phyloP scores from a whole-genome alignment of 225 moss, liverwort and hornwort genomes.

The Marchantia paleacea region DNA sequence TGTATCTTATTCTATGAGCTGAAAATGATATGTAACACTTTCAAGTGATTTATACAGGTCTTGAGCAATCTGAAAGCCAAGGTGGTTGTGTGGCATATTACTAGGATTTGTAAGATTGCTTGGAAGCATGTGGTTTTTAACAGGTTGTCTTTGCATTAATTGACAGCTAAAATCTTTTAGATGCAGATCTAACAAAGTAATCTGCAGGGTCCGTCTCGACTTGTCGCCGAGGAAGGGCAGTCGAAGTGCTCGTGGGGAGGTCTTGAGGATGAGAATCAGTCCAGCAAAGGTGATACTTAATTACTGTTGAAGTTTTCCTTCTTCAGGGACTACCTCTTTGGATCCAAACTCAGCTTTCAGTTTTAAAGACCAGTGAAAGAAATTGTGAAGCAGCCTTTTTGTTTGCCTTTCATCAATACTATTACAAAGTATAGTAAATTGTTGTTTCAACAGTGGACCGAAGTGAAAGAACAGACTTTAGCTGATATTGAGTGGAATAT shows the following conservation, averaged over 20 bases:
- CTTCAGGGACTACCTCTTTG: background rate
- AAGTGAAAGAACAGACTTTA: no score
- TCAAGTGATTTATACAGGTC: background rate
- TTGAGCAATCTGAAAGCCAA: background rate
- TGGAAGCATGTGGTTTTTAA: background rate
- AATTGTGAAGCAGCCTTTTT: background rate
- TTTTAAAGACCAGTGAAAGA: background rate
- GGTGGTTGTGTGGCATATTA: background rate
- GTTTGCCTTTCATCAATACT: background rate
- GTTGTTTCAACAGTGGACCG: background rate
- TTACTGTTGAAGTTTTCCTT: background rate
- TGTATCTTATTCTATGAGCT: background rate
- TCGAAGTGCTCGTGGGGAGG: conserved; percentile 69
- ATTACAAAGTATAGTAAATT: background rate
- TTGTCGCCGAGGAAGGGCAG: conserved; percentile 94
- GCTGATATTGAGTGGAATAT: no score
- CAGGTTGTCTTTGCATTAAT: background rate
- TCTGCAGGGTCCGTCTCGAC: conserved; percentile 83
- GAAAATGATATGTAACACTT: background rate
- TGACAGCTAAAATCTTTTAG: background rate
- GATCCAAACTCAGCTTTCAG: background rate
- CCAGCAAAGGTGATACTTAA: conserved; percentile 49
- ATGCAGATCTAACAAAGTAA: background rate
- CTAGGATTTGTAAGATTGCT: background rate
- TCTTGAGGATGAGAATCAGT: conserved; percentile 74